Percentiles rank a stretch among this genome's conserved stretches.
Conservation (phyloP, 305 asterid species). For the Solanum hybrid region DNA sequence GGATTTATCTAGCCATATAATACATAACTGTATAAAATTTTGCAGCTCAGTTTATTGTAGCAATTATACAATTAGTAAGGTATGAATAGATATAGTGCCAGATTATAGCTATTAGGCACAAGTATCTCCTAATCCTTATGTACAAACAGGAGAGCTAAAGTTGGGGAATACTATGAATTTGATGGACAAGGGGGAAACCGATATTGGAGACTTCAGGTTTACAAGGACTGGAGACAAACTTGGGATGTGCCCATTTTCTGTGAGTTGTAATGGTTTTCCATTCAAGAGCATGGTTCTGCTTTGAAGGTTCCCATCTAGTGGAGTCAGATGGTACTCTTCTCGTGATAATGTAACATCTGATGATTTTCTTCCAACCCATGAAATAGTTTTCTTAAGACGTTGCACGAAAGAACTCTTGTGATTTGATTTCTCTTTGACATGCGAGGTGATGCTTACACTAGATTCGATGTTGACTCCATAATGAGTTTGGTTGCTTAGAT, state of each 20-base stretch:
- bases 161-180: constrained; percentile 55
- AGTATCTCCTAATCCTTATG: constrained; percentile 17
- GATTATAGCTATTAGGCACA: not conserved
- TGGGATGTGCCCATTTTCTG: constrained; percentile 36
- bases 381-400: constrained; percentile 43
- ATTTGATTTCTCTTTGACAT: constrained; percentile 12
- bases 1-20: not conserved
- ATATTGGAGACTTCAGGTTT: constrained; percentile 30
- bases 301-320: constrained; percentile 40
- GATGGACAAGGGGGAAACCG: constrained; percentile 45
- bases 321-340: constrained; percentile 71
- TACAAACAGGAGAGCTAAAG: constrained; percentile 50
- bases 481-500: constrained; percentile 53
- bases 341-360: constrained; percentile 38
- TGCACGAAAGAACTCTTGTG: constrained; percentile 21
- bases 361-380: constrained; percentile 69
- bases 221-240: constrained; percentile 32
- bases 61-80: not conserved
- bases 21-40: not conserved
- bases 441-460: not conserved
- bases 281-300: constrained; percentile 54
- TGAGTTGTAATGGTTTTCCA: constrained; percentile 37
- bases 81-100: not conserved
- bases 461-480: constrained; percentile 39
- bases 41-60: not conserved